Evolutionary conservation across 2,329 filamentous ascomycete genomes (phyloP).

Genomic region (Fusarium luffae): DNA sequence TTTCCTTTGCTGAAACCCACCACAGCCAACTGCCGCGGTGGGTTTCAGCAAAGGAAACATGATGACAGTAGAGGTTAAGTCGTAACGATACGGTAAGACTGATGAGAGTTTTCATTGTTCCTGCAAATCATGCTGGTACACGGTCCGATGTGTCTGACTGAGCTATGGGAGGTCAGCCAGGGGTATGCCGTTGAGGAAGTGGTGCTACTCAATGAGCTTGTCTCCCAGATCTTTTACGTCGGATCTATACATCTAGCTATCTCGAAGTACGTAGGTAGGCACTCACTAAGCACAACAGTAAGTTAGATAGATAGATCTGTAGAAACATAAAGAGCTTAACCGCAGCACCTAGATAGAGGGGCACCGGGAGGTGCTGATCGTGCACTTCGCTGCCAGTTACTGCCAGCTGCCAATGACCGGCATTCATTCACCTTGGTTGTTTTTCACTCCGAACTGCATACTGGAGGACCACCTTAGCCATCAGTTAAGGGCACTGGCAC

Average conservation of each 20-base stretch:
- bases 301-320: neutral
- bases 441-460: no score
- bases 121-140: neutral
- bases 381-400: no score
- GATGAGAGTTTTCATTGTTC: neutral
- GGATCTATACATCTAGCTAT: neutral
- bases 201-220: neutral
- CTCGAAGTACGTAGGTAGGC: neutral
- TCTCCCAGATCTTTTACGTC: neutral
- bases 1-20: no score
- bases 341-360: no score
- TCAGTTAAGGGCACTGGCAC: no score
- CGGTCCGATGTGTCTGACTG: neutral
- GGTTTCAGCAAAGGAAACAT: neutral
- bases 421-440: no score
- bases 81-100: neutral
- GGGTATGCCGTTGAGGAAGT: neutral
- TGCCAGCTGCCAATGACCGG: no score
- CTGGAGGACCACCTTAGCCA: no score
- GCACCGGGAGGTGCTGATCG: no score
- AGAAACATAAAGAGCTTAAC: no score
- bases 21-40: neutral
- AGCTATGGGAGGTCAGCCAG: neutral
- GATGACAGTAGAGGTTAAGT: neutral
- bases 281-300: neutral